Evolutionary conservation across 305 asterid species (phyloP), one percentile per base, ranked within the genome.

Genomic region (Lippia alba): DNA sequence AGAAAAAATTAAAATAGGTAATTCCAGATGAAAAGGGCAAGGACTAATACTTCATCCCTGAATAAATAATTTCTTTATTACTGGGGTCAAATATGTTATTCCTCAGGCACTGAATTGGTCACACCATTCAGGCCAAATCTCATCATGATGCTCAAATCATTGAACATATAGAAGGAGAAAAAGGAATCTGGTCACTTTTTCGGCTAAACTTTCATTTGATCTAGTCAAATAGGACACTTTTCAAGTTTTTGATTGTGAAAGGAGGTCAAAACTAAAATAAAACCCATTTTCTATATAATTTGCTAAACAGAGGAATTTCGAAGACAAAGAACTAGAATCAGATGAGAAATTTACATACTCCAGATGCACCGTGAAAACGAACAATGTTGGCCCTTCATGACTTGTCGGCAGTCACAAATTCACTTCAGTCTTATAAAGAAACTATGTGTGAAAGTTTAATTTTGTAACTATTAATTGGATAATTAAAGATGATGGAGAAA

Each of bases 381-480:
- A 50, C 76, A 60, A 64, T 12, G 6, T 61, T n/a, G 39, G 45
- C 74, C 68, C 64, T 50, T 73, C 81, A 55, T 73, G 78, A 69
- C 55, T 50, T 30, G 58, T 33, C 59, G 61, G 39, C 41, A 66
- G 56, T 63, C 54, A 58, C 40, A 10, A 64, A 63, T 64, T 39
- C 57, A 33, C 15, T 4, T 12, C 39, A 33, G 67, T 56, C 54
- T 58, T 73, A 54, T n/a, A 67, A 36, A 69, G 70, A 77, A 61
- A 48, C 56, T 4, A 70, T 44, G 51, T 61, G 48, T 8, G 53
- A 62, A 56, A 59, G 56, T 56, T 19, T 15, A 40, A 54, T 24
- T 54, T 66, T 79, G 65, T 49, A 63, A 60, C 40, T 18, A 58
- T 57, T 61, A 48, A 58, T 34, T 12, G 18, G 53, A 68, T 69